Conservation (phyloP, 352 stramenopile genomes). For the Pythium vanterpoolii region DNA sequence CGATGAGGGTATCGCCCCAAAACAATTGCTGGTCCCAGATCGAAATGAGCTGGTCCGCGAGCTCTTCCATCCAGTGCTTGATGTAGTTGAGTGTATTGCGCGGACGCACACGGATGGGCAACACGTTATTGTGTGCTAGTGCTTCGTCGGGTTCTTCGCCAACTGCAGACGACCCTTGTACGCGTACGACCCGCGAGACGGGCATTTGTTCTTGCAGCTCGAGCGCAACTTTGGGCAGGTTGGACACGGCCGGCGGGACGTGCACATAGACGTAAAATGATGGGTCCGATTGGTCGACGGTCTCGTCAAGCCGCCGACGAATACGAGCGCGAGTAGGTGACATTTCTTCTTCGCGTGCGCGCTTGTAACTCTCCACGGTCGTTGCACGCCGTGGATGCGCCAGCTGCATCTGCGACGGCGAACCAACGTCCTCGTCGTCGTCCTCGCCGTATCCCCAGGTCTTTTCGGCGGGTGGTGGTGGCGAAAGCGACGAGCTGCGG, state of each 20-base stretch:
- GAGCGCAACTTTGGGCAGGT: slow-evolving; percentile 58
- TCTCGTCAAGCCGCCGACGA: slow-evolving; percentile 44
- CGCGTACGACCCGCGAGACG: slow-evolving; percentile 7
- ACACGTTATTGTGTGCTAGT: slow-evolving; percentile 21
- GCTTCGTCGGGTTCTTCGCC: slow-evolving; percentile 21
- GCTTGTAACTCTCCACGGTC: slow-evolving; percentile 23
- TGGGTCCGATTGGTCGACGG: slow-evolving; percentile 47
- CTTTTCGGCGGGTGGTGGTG: slow-evolving; percentile 57
- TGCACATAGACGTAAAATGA: slow-evolving; percentile 70
- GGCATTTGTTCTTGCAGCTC: slow-evolving; percentile 59
- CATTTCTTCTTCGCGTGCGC: slow-evolving; percentile 27
- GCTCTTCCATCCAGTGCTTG: slow-evolving; percentile 80
- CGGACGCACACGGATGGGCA: slow-evolving; percentile 62
- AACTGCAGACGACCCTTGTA: background rate
- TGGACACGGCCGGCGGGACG: slow-evolving; percentile 53
- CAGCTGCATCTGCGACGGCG: slow-evolving; percentile 26
- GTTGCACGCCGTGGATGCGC: slow-evolving; percentile 7
- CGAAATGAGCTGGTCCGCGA: slow-evolving; percentile 74
- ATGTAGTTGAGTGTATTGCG: slow-evolving; percentile 78
- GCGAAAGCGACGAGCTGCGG: slow-evolving; percentile 49
- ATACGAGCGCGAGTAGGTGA: slow-evolving; percentile 58
- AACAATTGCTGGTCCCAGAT: slow-evolving; percentile 81
- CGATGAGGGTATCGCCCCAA: slow-evolving; percentile 74
- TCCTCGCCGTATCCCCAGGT: slow-evolving; percentile 25
- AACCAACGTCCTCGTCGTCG: slow-evolving; percentile 26